phyloP scores from a whole-genome alignment of 2,329 filamentous ascomycete species.

The Hypoxylon sp. region DNA sequence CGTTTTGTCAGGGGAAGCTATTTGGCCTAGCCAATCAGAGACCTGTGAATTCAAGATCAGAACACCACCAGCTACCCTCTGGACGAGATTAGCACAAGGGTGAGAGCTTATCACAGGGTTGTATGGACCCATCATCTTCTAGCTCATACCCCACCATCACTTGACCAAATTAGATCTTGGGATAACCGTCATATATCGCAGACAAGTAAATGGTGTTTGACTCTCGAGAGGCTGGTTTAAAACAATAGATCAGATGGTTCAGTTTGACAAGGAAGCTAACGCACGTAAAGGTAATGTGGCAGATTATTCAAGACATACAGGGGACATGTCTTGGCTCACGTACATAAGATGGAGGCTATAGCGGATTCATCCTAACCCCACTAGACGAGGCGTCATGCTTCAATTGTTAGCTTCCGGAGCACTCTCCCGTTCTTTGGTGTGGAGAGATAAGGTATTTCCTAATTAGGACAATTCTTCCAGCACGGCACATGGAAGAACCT shows the following conservation, averaged over 20 bases:
- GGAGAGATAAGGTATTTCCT: conserved; percentile 52
- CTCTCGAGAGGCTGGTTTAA: conserved; percentile 24
- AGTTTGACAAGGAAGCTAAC: conserved; percentile 17
- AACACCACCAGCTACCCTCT: conserved; percentile 39
- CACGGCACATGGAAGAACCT: conserved; percentile 40
- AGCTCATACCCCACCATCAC: conserved; percentile 52
- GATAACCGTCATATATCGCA: conserved; percentile 47
- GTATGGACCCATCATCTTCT: conserved; percentile 47
- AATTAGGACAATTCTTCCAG: conserved; percentile 45
- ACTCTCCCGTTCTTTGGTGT: conserved; percentile 28
- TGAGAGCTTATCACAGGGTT: conserved; percentile 48
- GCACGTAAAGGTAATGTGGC: conserved; percentile 35
- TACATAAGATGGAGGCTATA: conserved; percentile 18
- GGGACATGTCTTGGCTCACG: conserved; percentile 27
- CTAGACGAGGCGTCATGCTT: conserved; percentile 29
- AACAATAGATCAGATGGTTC: conserved; percentile 39
- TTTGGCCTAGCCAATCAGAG: conserved; percentile 45
- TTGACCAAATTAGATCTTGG: conserved; percentile 50
- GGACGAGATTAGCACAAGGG: conserved; percentile 38
- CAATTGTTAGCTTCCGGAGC: conserved; percentile 36
- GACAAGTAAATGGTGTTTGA: conserved; percentile 27
- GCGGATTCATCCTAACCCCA: conserved; percentile 17
- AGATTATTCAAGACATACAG: conserved; percentile 37
- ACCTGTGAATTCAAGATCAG: conserved; percentile 28
- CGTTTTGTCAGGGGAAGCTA: conserved; percentile 50